Percentiles rank a stretch among this genome's conserved stretches.
These are phyloP conservation scores for Plasmodium relictum DNA, from an alignment of 169 alveolate genomes.

Conservation along the genomic window DNA sequence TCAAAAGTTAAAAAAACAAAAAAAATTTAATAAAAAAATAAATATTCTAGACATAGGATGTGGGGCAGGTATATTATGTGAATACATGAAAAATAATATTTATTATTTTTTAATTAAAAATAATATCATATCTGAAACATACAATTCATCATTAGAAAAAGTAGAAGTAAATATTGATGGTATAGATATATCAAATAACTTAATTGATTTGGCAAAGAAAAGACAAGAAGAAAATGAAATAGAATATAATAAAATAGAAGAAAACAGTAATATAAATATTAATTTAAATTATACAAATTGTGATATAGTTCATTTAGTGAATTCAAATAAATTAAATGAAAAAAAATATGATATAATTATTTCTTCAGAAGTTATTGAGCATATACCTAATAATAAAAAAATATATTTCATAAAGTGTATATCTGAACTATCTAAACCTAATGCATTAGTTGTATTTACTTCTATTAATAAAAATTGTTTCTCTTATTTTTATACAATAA, in stretches of 20 bases:
- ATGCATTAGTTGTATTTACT: conserved; percentile 37
- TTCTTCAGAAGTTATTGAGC: conserved; percentile 65
- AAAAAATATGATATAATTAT: conserved; percentile 35
- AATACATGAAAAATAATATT: conserved; percentile 37
- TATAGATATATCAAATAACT: conserved; percentile 33
- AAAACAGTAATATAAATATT: not conserved
- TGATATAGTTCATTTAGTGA: conserved; percentile 20
- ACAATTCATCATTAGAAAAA: not conserved
- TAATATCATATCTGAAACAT: not conserved
- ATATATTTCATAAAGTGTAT: conserved; percentile 15
- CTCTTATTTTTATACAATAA: conserved; percentile 23
- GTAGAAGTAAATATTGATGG: conserved; percentile 42
- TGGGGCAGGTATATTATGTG: conserved; percentile 65
- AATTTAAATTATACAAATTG: conserved; percentile 31
- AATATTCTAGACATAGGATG: conserved; percentile 61
- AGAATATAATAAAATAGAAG: not conserved
- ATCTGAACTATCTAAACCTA: conserved; percentile 16
- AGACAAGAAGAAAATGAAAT: conserved; percentile 5
- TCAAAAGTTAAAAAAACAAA: conserved; percentile 13
- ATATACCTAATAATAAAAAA: conserved; percentile 41
- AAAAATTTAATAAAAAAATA: not conserved
- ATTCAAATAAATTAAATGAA: not conserved
- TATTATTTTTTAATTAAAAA: conserved; percentile 23
- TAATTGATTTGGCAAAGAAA: conserved; percentile 24
- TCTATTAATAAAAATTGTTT: conserved; percentile 21